Evolutionary conservation across 352 stramenopile species (phyloP).

Genomic region (Globisporangium heterothallicum): DNA sequence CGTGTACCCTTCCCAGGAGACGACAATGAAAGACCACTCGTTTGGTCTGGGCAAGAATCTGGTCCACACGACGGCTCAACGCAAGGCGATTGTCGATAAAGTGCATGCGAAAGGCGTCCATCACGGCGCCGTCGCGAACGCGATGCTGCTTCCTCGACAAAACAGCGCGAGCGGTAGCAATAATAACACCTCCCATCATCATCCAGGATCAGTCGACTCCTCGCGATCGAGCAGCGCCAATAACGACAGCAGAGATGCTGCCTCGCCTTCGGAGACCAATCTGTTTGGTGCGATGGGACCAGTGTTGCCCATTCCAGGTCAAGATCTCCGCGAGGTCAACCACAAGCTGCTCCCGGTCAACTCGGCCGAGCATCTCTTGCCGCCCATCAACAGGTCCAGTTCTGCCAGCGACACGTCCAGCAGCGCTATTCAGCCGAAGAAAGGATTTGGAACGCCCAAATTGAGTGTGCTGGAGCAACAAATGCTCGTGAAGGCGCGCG

Average conservation of each 20-base stretch:
- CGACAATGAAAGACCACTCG: slow-evolving; percentile 55
- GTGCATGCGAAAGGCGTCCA: slow-evolving; percentile 38
- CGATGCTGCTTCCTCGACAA: slow-evolving; percentile 25
- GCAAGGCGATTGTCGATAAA: slow-evolving; percentile 37
- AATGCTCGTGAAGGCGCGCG: slow-evolving; percentile 36
- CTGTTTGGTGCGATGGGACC: slow-evolving; percentile 5
- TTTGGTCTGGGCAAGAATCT: slow-evolving; percentile 63
- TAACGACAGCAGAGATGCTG: slow-evolving; percentile 7
- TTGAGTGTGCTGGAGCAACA: slow-evolving; percentile 61
- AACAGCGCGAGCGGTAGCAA: background rate
- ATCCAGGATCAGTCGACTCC: background rate
- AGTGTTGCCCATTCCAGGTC: slow-evolving; percentile 18
- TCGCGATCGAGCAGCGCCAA: slow-evolving; percentile 8
- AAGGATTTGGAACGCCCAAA: slow-evolving; percentile 31
- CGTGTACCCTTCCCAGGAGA: slow-evolving; percentile 70
- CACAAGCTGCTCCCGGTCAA: slow-evolving; percentile 16
- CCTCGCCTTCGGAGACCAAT: background rate
- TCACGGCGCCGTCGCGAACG: slow-evolving; percentile 11
- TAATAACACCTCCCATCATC: background rate
- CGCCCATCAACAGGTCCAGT: background rate
- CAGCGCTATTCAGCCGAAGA: slow-evolving; percentile 9
- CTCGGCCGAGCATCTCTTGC: slow-evolving; percentile 1
- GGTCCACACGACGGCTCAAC: slow-evolving; percentile 32
- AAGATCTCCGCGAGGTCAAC: slow-evolving; percentile 27
- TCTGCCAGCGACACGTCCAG: background rate